Percentiles rank a stretch among this genome's conserved stretches.
Conservation (phyloP, 345 rosid species). For the Linum usitatissimum region DNA sequence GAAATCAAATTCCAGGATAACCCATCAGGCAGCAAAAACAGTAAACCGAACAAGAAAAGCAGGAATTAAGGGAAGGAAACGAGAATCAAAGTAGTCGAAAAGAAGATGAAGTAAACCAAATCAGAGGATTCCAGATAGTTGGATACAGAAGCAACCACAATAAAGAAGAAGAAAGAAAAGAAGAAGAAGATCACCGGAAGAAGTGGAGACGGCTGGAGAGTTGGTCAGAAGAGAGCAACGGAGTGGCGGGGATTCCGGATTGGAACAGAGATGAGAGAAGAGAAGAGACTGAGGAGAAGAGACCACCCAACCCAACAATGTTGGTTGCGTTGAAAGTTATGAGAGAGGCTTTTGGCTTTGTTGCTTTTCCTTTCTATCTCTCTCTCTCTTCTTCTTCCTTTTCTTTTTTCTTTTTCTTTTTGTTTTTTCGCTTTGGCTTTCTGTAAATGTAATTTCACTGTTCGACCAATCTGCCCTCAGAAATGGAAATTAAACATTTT, state of each 20-base stretch:
- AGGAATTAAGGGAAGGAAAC: background rate
- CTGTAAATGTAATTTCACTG: background rate
- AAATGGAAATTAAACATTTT: background rate
- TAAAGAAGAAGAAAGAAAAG: background rate
- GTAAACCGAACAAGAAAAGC: background rate
- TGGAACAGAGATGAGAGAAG: background rate
- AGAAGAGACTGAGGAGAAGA: constrained; percentile 11
- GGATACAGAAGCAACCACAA: background rate
- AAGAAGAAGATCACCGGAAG: constrained; percentile 5
- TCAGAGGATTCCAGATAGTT: constrained; percentile 12
- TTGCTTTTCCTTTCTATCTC: constrained; percentile 5
- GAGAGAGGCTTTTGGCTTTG: constrained; percentile 8
- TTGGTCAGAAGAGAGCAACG: background rate
- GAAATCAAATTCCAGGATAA: background rate
- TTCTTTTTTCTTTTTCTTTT: too few species aligned
- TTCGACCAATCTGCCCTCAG: background rate
- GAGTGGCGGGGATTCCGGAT: constrained; percentile 18
- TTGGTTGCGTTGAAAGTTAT: constrained; percentile 14
- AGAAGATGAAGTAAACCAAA: constrained; percentile 3
- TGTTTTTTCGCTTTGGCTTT: background rate
- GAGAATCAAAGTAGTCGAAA: background rate
- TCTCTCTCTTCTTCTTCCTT: background rate
- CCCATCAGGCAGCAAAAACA: background rate
- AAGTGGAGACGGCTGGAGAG: background rate
- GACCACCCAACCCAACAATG: background rate